Conservation (phyloP, 75 land plant genomes). For the Selaginella tamariscina region DNA sequence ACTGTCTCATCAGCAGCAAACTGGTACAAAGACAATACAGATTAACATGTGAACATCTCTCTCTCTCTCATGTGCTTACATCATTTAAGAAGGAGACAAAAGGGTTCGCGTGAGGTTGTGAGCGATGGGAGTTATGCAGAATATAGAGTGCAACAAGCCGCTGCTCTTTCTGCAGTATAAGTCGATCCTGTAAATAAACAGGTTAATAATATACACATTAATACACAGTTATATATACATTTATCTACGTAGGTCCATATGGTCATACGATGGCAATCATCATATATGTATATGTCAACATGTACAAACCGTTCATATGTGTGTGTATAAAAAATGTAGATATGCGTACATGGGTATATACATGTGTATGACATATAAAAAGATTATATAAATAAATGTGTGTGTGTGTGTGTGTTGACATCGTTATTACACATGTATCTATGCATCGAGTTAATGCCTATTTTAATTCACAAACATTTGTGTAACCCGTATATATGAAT, state of each 20-base stretch:
- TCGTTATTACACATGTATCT: too few relatives aligned
- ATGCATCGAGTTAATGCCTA: too few relatives aligned
- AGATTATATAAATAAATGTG: too few relatives aligned
- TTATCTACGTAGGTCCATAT: too few relatives aligned
- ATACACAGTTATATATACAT: too few relatives aligned
- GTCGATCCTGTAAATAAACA: slow-evolving; percentile 45
- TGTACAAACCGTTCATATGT: not conserved
- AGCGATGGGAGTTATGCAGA: slow-evolving; percentile 45
- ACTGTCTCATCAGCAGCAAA: slow-evolving; percentile 45
- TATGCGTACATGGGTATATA: not conserved
- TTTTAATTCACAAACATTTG: too few relatives aligned
- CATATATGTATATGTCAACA: not conserved
- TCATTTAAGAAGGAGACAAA: slow-evolving; percentile 39
- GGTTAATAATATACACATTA: too few relatives aligned
- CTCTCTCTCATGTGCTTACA: slow-evolving; percentile 31
- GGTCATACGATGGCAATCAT: not conserved
- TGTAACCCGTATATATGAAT: too few relatives aligned
- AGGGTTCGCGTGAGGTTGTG: slow-evolving; percentile 45
- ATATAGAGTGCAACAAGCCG: slow-evolving; percentile 55
- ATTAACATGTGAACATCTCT: not conserved
- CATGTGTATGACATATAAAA: too few relatives aligned
- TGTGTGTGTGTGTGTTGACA: too few relatives aligned
- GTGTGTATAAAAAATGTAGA: not conserved
- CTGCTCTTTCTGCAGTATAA: slow-evolving; percentile 35
- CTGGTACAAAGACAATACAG: slow-evolving; percentile 19